phyloP scores from a whole-genome alignment of 352 stramenopile species.

The Phytopythium mirpurense region DNA sequence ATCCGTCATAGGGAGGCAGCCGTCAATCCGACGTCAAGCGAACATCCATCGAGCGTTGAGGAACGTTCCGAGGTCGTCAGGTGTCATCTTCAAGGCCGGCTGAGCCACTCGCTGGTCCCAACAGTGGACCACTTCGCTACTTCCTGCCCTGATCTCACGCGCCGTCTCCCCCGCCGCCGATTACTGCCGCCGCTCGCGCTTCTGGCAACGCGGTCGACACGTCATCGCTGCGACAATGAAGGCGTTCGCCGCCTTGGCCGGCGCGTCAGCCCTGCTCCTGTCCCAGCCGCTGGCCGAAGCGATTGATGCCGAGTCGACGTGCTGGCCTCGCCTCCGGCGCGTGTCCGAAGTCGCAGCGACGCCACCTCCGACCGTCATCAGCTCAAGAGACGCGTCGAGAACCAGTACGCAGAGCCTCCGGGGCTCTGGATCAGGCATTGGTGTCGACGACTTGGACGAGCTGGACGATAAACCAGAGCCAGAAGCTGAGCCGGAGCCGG shows the following conservation, averaged over 20 bases:
- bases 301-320: neutral
- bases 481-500: neutral
- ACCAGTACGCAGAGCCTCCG: neutral
- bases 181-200: neutral
- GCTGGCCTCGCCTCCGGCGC: neutral
- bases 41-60: neutral
- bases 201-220: neutral
- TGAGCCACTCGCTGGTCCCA: neutral
- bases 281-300: neutral
- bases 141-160: neutral
- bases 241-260: neutral
- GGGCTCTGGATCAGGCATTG: neutral
- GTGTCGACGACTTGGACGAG: neutral
- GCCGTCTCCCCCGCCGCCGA: neutral
- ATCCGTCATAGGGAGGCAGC: neutral
- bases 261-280: constrained; percentile 1
- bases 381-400: neutral
- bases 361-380: neutral
- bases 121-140: neutral
- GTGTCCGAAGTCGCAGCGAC: neutral
- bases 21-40: neutral
- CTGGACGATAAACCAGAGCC: neutral
- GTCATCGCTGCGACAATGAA: neutral
- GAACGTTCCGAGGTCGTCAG: neutral
- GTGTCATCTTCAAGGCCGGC: neutral